A percentile compares a stretch with the other conserved stretches of the same genome.
These are phyloP conservation scores for Luzula sylvatica DNA, from an alignment of 176 grass and related monocot species.

Conservation along the genomic window DNA sequence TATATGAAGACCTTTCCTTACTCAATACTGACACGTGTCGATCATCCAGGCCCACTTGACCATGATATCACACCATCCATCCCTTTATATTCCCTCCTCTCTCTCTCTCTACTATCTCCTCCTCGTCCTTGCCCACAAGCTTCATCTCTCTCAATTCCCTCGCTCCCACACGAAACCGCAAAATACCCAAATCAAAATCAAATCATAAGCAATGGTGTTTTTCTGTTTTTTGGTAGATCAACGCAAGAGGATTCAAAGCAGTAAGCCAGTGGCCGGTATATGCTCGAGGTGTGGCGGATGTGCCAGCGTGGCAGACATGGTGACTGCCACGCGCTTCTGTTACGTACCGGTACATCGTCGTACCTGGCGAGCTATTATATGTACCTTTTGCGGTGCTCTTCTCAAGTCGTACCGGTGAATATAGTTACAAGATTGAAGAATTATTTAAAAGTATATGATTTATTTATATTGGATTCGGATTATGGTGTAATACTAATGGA, in stretches of 20 bases:
- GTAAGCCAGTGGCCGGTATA: constrained; percentile 97
- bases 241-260: constrained; percentile 75
- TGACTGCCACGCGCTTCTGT: constrained; percentile 76
- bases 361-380: constrained; percentile 94
- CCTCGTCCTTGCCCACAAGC: too few relatives aligned
- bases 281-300: constrained; percentile 93
- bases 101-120: neutral
- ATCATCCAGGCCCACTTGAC: constrained; percentile 18
- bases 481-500: too few relatives aligned
- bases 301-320: constrained; percentile 99
- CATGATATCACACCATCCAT: constrained; percentile 5
- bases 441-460: too few relatives aligned
- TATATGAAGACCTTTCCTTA: neutral
- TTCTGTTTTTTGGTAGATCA: constrained; percentile 98
- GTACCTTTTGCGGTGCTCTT: constrained; percentile 95
- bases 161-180: neutral
- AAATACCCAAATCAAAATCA: neutral
- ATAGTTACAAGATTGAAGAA: too few relatives aligned
- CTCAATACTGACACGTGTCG: constrained; percentile 5
- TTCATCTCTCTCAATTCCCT: neutral
- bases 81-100: constrained; percentile 9
- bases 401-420: constrained; percentile 86
- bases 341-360: constrained; percentile 72
- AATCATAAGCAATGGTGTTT: constrained; percentile 45
- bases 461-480: too few relatives aligned